Conservation (phyloP, 345 rosid species). For the Stellera chamaejasme region DNA sequence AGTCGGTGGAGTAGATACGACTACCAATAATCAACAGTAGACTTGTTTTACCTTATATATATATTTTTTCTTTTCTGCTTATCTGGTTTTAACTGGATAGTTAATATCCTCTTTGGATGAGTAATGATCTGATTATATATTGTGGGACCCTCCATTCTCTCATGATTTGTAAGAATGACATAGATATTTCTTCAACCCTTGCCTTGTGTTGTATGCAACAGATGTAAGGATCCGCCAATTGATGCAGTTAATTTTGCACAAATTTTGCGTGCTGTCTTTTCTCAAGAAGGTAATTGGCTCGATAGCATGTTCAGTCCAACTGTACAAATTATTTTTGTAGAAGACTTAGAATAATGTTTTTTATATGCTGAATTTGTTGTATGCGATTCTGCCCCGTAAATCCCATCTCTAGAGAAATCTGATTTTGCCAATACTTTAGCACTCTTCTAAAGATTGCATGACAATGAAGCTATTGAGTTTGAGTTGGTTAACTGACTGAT, state of each 20-base stretch:
- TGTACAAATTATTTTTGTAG: too few relatives aligned
- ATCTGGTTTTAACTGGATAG: not conserved
- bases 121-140: not conserved
- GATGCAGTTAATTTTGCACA: conserved; percentile 9
- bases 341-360: not conserved
- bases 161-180: not conserved
- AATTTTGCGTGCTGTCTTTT: conserved; percentile 8
- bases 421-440: not conserved
- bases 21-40: conserved; percentile 7
- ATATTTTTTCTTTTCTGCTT: conserved; percentile 1
- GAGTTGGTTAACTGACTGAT: too few relatives aligned
- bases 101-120: not conserved
- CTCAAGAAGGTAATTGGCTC: conserved; percentile 11
- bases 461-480: not conserved
- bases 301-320: not conserved
- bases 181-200: not conserved
- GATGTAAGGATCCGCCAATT: conserved; percentile 7
- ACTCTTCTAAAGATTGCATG: not conserved
- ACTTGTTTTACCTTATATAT: conserved; percentile 8
- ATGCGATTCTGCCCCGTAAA: not conserved
- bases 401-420: not conserved
- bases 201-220: conserved; percentile 5
- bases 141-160: not conserved
- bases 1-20: conserved; percentile 5
- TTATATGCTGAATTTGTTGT: not conserved